Conservation (phyloP, 495 filamentous ascomycete species). For the Hamigera avellanea region DNA sequence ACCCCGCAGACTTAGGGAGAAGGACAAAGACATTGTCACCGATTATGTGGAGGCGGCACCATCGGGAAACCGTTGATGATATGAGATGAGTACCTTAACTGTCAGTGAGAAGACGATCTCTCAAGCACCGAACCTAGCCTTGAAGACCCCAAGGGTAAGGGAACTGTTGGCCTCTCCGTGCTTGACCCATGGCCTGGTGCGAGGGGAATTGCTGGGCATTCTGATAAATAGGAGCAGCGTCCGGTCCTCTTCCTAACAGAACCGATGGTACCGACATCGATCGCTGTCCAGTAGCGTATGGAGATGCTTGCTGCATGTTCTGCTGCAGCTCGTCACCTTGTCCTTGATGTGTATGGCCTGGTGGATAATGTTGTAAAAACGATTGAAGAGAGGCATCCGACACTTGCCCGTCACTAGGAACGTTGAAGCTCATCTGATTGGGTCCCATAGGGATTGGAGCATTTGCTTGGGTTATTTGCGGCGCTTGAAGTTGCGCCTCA, state of each 20-base stretch:
- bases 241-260: slow-evolving; percentile 4
- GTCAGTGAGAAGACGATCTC: no score
- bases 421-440: slow-evolving; percentile 6
- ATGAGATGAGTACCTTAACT: no score
- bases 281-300: slow-evolving; percentile 4
- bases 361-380: slow-evolving; percentile 8
- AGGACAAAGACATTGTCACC: no score
- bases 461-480: background rate
- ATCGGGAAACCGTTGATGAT: no score
- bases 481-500: slow-evolving; percentile 8
- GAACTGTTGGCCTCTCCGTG: no score
- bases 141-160: no score
- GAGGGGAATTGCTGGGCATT: slow-evolving; percentile 3
- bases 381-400: slow-evolving; percentile 5
- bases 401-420: slow-evolving; percentile 1
- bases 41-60: no score
- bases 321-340: slow-evolving; percentile 5
- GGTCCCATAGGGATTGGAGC: slow-evolving; percentile 3
- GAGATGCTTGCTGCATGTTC: slow-evolving; percentile 3
- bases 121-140: no score
- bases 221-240: slow-evolving; percentile 7
- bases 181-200: no score
- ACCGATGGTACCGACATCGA: slow-evolving; percentile 8
- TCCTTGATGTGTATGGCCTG: slow-evolving; percentile 2
- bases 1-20: no score